A percentile compares a stretch with the other conserved stretches of the same genome.
Evolutionary conservation across 2,329 filamentous ascomycete species (phyloP).

Genomic region (Colletotrichum sp.): DNA sequence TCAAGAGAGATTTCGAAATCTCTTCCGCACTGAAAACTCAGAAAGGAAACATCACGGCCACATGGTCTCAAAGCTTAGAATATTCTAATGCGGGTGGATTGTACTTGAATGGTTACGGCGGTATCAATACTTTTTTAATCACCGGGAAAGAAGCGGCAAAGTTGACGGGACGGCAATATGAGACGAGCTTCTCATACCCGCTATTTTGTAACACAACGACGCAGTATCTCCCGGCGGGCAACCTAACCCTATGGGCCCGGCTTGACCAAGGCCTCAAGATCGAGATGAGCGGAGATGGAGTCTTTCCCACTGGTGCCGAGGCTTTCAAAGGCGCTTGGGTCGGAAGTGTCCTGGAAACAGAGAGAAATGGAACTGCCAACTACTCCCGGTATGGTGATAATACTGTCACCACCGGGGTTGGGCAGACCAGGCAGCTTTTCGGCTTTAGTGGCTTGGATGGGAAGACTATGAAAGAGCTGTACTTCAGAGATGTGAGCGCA

Average conservation of each 20-base stretch:
- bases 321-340: constrained; percentile 43
- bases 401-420: constrained; percentile 54
- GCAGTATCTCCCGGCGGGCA: constrained; percentile 41
- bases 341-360: constrained; percentile 48
- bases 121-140: constrained; percentile 32
- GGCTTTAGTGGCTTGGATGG: constrained; percentile 50
- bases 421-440: constrained; percentile 62
- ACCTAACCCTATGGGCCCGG: constrained; percentile 48
- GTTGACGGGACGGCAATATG: constrained; percentile 28
- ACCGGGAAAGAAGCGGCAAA: constrained; percentile 31
- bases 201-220: constrained; percentile 60
- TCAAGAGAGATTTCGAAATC: constrained; percentile 59
- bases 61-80: constrained; percentile 62
- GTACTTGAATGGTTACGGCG: constrained; percentile 22
- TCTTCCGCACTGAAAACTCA: constrained; percentile 56
- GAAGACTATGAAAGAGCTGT: constrained; percentile 48
- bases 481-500: constrained; percentile 61
- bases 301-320: constrained; percentile 66
- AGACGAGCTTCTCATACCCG: constrained; percentile 61
- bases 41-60: constrained; percentile 40
- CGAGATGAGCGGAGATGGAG: constrained; percentile 39
- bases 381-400: constrained; percentile 55
- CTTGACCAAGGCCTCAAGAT: constrained; percentile 46
- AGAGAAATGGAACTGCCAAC: constrained; percentile 61
- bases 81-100: constrained; percentile 59